Evolutionary conservation across 176 grass and related monocot genomes (phyloP), one percentile per base, ranked within the genome.

Genomic region (Pontederia paniculata): DNA sequence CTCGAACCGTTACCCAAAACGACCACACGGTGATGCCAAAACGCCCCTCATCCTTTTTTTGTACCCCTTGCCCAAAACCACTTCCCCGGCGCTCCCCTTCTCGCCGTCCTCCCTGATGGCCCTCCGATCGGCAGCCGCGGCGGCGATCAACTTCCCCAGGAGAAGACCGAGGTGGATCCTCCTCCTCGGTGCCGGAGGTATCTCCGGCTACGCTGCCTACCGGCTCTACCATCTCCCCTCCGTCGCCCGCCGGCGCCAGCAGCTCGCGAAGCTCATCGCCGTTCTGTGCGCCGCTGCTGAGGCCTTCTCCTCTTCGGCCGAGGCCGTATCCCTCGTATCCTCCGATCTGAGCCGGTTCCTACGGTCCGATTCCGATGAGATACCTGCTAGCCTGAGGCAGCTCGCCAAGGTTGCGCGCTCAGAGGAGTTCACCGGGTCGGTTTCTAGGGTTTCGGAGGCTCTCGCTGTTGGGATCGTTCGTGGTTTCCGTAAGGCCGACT

Each of bases 361-460:
- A 31, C 60, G 74, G 42, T 96, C 79, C 28, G 79, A 89, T 54
- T 89, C 85, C 53, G 79, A 86, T 16, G 73, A 81, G 17, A 58
- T 89, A 9, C 90, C 90, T 2, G 51, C 43, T 7, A 89, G 79
- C 51, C 66, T 96, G 45, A 70, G 54, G 78, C 85, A 96, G 69
- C 67, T 89, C n/a, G 89, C 85, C 49, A 96, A 89, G 77, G 72
- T 96, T 58, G 74, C 74, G 9, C 50, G 71, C 17, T 81, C 72
- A n/a, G 54, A 62, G 31, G 77, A 70, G 14, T 75, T 75, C 55
- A 44, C 50, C 23, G 54, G 31, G 14, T 57, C 58, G 14, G 17
- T 75, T 22, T 75, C 72, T 5, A 65, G 56, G 47, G 23, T 52
- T 25, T 70, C 66, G 1, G 72, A 71, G 62, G 78, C 78, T 6